Conservation (phyloP, 768 basidiomycete genomes). For the Serendipita sp. region DNA sequence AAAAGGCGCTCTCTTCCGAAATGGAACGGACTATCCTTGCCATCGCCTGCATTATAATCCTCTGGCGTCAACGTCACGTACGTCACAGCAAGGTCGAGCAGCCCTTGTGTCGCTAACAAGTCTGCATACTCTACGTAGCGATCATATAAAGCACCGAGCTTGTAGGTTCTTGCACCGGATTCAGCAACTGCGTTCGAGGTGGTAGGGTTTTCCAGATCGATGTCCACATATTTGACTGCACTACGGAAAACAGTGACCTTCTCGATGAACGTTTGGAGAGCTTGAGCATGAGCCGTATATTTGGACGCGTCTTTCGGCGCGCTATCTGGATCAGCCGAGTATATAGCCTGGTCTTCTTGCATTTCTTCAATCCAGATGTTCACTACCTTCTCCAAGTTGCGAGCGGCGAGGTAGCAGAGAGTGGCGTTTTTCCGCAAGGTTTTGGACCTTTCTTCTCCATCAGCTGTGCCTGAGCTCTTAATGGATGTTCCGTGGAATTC, state of each 20-base stretch:
- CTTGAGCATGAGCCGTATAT: constrained; percentile 69
- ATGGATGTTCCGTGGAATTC: constrained; percentile 66
- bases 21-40: constrained; percentile 24
- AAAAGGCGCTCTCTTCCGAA: constrained; percentile 33
- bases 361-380: constrained; percentile 88
- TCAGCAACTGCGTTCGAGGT: constrained; percentile 14
- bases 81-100: constrained; percentile 61
- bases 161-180: constrained; percentile 44
- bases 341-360: constrained; percentile 46
- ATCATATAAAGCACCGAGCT: constrained; percentile 75
- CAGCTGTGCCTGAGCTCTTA: constrained; percentile 32
- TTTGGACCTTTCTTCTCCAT: constrained; percentile 26
- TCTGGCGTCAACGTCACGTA: constrained; percentile 68
- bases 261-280: constrained; percentile 87
- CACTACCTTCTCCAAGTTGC: constrained; percentile 71
- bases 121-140: constrained; percentile 94
- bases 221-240: constrained; percentile 66
- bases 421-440: constrained; percentile 75
- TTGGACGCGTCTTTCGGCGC: constrained; percentile 25
- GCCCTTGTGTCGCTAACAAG: constrained; percentile 77
- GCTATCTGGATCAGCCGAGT: constrained; percentile 12
- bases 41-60: constrained; percentile 53
- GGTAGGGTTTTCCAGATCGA: constrained; percentile 37
- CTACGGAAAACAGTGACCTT: constrained; percentile 89
- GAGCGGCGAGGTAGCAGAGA: constrained; percentile 83